These are phyloP conservation scores for Mrakia blollopis DNA, from an alignment of 768 basidiomycete species.

Conservation along the genomic window DNA sequence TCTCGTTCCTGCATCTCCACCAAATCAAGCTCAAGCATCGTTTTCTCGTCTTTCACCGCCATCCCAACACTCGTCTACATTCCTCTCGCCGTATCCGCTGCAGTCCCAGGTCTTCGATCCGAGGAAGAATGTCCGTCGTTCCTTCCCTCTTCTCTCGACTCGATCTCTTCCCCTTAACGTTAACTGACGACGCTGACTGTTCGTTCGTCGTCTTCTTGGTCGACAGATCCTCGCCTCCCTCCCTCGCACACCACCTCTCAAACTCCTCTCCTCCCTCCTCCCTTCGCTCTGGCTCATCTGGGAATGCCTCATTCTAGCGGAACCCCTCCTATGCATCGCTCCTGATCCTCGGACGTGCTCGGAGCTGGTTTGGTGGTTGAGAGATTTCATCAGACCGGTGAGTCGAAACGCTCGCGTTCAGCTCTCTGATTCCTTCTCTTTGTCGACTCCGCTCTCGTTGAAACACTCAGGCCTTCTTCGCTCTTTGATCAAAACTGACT, in stretches of 20 bases:
- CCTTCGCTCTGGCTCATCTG: conserved; percentile 49
- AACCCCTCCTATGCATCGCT: conserved; percentile 76
- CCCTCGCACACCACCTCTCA: conserved; percentile 21
- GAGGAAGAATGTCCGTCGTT: not conserved
- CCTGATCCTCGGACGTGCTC: conserved; percentile 69
- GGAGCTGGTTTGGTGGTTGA: conserved; percentile 85
- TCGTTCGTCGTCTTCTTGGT: not conserved
- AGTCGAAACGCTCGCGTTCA: conserved; percentile 37
- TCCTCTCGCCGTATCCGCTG: not conserved
- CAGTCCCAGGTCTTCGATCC: conserved; percentile 7
- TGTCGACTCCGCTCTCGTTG: not conserved
- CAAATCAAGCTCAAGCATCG: not conserved
- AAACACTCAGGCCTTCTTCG: too few species aligned
- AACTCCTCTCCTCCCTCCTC: conserved; percentile 19
- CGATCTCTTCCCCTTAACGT: not conserved
- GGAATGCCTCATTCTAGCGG: conserved; percentile 88
- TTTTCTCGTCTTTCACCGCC: not conserved
- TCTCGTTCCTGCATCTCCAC: not conserved
- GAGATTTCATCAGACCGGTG: conserved; percentile 79
- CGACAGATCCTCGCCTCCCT: conserved; percentile 32
- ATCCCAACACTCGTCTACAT: not conserved
- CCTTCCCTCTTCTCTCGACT: not conserved
- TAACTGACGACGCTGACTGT: not conserved
- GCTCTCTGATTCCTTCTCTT: not conserved
- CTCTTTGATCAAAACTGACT: too few species aligned